These are phyloP conservation scores for Oemleria cerasiformis DNA, from an alignment of 306 rosid species.

Conservation along the genomic window DNA sequence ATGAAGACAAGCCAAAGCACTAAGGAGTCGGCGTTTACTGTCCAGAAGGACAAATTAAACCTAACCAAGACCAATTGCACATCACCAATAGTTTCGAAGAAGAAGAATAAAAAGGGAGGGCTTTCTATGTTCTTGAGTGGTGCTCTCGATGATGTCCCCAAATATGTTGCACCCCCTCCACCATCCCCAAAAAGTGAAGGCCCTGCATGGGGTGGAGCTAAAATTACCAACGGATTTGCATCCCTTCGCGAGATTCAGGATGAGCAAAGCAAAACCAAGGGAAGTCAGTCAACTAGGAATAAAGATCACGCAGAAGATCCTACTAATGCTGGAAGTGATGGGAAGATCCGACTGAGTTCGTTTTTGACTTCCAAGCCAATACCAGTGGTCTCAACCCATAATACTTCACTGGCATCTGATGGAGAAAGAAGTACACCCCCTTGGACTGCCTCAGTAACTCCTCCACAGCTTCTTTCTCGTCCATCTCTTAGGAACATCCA, in stretches of 20 bases:
- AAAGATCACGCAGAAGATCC: constrained; percentile 53
- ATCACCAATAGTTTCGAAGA: constrained; percentile 51
- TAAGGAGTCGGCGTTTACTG: constrained; percentile 31
- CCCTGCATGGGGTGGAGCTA: constrained; percentile 98
- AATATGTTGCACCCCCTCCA: constrained; percentile 53
- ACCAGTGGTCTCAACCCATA: constrained; percentile 49
- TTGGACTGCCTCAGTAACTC: constrained; percentile 89
- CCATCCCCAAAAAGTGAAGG: constrained; percentile 60
- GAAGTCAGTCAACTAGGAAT: constrained; percentile 25
- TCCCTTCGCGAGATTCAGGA: constrained; percentile 86
- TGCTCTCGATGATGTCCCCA: constrained; percentile 67
- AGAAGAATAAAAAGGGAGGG: constrained; percentile 87
- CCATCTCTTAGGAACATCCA: constrained; percentile 91
- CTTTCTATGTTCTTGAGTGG: constrained; percentile 98
- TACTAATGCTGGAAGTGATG: constrained; percentile 43
- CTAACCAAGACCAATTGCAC: constrained; percentile 34
- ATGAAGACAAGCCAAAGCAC: constrained; percentile 26
- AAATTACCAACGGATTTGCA: constrained; percentile 52
- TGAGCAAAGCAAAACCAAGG: constrained; percentile 61
- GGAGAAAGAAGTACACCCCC: constrained; percentile 76
- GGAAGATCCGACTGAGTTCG: constrained; percentile 60
- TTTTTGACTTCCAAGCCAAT: constrained; percentile 84
- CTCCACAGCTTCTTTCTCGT: constrained; percentile 70
- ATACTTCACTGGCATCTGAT: constrained; percentile 46
- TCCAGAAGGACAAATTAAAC: constrained; percentile 40